Evolutionary conservation across 345 rosid genomes (phyloP), one percentile per base, ranked within the genome.

Genomic region (Citropsis articulata): DNA sequence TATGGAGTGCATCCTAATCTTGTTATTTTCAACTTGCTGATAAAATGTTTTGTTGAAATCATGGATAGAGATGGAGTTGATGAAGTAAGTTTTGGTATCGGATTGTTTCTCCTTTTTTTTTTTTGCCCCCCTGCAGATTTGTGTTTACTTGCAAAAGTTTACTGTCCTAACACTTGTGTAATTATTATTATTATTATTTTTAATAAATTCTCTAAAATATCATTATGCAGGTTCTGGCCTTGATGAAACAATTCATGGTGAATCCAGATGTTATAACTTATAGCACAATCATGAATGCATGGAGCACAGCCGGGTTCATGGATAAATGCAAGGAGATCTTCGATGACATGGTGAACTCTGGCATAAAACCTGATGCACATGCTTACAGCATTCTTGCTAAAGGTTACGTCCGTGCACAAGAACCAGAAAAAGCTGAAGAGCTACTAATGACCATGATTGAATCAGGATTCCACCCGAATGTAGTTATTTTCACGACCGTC

Each of bases 301-400:
- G 94, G 94, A 90, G 94, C 86, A 85, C 90, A 31, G 92, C 91
- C 19, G 94, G 94, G 59, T 89, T 77, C 75, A 90, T 90, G 91
- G 85, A 82, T 74, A 90, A 86, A 81, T 88, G 92, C 77, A 82
- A 85, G 63, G 87, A 87, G 80, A 85, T 87, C 69, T 90, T 89
- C 69, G 84, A 90, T 83, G 88, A 88, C 81, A 88, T 88, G 92
- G 78, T 83, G 65, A 85, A 85, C 59, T 88, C 91, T 38, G 90
- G 91, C 27, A 82, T 88, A 74, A 77, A 85, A 77, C 90, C 91
- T 72, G 91, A 90, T 42, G 86, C 81, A 25, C 89, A 88, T 76
- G 86, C 88, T 67, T 87, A 86, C 71, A 86, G 89, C 84, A 90
- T 88, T 83, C 81, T 90, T 64, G 92, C 93, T 18, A 90, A 88